Evolutionary conservation across 768 basidiomycete genomes (phyloP), one percentile per base, ranked within the genome.

Genomic region (Podaxis sp.): DNA sequence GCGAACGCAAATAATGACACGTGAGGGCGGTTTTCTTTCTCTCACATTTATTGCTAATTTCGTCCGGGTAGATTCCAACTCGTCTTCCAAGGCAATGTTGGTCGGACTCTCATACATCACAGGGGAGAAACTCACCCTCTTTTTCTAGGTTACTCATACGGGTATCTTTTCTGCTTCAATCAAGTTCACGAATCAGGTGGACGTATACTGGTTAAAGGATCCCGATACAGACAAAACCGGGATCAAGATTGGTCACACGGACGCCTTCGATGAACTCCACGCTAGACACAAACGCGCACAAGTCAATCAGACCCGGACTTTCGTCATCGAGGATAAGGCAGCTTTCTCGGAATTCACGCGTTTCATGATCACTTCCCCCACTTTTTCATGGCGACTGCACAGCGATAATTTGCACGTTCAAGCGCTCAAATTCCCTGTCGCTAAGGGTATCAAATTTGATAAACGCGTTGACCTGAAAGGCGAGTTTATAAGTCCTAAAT

Each of bases 301-400:
- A 2, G 80, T 91, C 69, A 83, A 90, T 70, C 83, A 88, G 67
- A 83, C 78, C 7, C 84, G 81, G 0, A 74, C 72, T 0, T 90
- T 91, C 72, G 73, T 71, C 19, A 88, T 91, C 67, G 71, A 71
- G 2, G 78, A 91, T 66, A 73, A 82, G 67, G 71, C 70, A 33
- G 84, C 84, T 11, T 91, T 91, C 66, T 83, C 83, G 61, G 77
- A 76, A 22, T 91, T 91, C 72, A 80, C 88, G 2, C 74, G 74
- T 46, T 73, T 77, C 36, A 77, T 92, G 80, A 90, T 91, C 69
- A 91, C 87, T 0, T 80, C 83, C 51, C 75, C 76, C 51, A 85
- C 80, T 61, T 91, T 91, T 67, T 89, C 85, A 0, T 92, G 90
- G 89, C 77, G 79, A 59, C 73, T 92, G 46, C 68, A 75, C 17